Conservation (phyloP, 495 filamentous ascomycete genomes). For the Tetracladium setigerum region DNA sequence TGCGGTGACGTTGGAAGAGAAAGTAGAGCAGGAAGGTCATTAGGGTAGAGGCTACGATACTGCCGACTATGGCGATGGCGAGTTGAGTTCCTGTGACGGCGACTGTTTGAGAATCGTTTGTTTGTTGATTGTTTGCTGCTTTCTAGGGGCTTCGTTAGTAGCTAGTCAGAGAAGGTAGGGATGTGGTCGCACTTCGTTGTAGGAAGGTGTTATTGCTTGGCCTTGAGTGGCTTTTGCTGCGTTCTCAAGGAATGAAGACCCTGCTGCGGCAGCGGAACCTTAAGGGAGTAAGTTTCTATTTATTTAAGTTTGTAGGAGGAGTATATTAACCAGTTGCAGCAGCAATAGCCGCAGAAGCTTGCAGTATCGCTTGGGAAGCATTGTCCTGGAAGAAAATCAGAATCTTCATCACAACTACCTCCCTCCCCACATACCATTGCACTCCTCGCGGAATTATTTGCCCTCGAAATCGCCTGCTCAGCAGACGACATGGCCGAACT, state of each 20-base stretch:
- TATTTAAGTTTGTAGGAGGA: background rate
- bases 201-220: constrained; percentile 10
- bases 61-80: constrained; percentile 22
- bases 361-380: constrained; percentile 13
- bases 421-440: constrained; percentile 5
- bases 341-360: constrained; percentile 17
- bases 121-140: constrained; percentile 9
- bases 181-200: constrained; percentile 13
- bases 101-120: constrained; percentile 11
- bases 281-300: background rate
- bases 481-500: constrained; percentile 18
- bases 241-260: constrained; percentile 17
- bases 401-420: background rate
- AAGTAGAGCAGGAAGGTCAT: constrained; percentile 22
- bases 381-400: constrained; percentile 1
- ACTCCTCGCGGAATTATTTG: constrained; percentile 13
- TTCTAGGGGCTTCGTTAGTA: constrained; percentile 6
- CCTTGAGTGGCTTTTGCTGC: constrained; percentile 18
- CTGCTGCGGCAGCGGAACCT: constrained; percentile 21
- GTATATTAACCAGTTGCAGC: constrained; percentile 15
- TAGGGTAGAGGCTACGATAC: constrained; percentile 20
- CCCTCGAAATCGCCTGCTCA: constrained; percentile 9
- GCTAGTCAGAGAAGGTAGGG: background rate
- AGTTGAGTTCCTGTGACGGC: constrained; percentile 21
- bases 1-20: constrained; percentile 16